phyloP scores from a whole-genome alignment of 2,329 filamentous ascomycete genomes.

The Botrytis porri region DNA sequence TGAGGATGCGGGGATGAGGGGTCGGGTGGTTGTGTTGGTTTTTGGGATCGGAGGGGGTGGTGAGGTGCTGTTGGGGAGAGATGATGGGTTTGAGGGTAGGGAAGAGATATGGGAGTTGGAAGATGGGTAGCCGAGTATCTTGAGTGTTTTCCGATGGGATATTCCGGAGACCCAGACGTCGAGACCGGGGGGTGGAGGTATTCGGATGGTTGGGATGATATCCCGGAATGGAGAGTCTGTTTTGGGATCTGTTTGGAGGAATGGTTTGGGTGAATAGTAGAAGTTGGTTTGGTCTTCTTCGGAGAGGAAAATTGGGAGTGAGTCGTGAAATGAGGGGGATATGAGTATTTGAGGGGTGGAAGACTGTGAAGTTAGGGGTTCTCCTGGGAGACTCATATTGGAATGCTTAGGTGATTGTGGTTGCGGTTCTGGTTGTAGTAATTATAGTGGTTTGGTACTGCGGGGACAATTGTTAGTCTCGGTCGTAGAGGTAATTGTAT shows the following conservation, averaged over 20 bases:
- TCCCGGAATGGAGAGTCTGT: not conserved
- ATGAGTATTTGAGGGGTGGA: not conserved
- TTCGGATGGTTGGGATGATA: not conserved
- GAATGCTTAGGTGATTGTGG: not conserved
- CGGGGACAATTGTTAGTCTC: not conserved
- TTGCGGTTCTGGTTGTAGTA: not conserved
- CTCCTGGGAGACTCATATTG: not conserved
- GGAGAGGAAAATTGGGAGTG: not conserved
- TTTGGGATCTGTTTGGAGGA: not conserved
- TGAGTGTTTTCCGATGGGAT: not conserved
- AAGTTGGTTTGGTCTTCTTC: not conserved
- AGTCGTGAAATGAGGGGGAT: not conserved
- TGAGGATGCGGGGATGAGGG: not conserved
- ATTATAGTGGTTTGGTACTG: not conserved
- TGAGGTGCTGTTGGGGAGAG: not conserved
- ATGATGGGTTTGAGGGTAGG: not conserved
- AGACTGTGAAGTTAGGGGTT: not conserved
- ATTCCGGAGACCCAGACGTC: conserved; percentile 1
- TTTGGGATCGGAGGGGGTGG: not conserved
- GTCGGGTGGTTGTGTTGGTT: not conserved
- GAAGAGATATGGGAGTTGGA: not conserved
- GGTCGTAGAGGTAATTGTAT: not conserved
- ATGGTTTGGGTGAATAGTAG: not conserved
- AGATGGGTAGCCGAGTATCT: not conserved
- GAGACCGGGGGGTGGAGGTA: not conserved